Conservation (phyloP, 2,329 filamentous ascomycete genomes). For the Trichoderma guizhouense region DNA sequence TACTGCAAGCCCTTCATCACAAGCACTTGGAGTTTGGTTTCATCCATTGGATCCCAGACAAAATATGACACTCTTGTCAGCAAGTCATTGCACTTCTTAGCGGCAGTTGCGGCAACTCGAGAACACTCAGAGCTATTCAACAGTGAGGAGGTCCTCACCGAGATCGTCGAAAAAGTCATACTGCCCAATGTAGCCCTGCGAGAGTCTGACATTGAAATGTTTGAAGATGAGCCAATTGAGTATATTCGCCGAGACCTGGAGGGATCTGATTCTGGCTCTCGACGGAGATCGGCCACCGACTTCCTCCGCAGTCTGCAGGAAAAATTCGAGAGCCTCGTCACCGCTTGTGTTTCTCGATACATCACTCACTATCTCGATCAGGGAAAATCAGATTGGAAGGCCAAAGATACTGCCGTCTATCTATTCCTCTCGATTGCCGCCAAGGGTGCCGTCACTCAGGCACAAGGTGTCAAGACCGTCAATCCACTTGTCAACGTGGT, state of each 20-base stretch:
- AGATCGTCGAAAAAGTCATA: slow-evolving; percentile 94
- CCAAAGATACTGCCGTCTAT: slow-evolving; percentile 97
- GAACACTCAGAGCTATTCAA: slow-evolving; percentile 85
- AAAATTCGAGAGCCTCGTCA: slow-evolving; percentile 82
- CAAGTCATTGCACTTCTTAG: slow-evolving; percentile 91
- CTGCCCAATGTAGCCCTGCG: slow-evolving; percentile 87
- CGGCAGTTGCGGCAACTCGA: slow-evolving; percentile 74
- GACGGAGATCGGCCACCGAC: slow-evolving; percentile 87
- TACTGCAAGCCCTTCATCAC: slow-evolving; percentile 81
- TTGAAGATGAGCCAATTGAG: slow-evolving; percentile 98
- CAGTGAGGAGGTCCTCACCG: slow-evolving; percentile 70
- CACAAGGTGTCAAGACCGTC: slow-evolving; percentile 84
- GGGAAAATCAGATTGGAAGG: slow-evolving; percentile 83
- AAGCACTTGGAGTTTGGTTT: slow-evolving; percentile 87
- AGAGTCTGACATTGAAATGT: slow-evolving; percentile 91
- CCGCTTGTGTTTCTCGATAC: slow-evolving; percentile 81
- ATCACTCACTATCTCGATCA: slow-evolving; percentile 83
- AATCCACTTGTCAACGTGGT: slow-evolving; percentile 87
- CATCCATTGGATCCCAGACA: slow-evolving; percentile 77
- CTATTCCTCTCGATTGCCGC: slow-evolving; percentile 92
- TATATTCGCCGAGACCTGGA: slow-evolving; percentile 95
- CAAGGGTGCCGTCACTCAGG: slow-evolving; percentile 82
- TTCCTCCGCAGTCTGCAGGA: slow-evolving; percentile 87
- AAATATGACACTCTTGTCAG: slow-evolving; percentile 95
- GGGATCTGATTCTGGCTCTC: slow-evolving; percentile 91